Percentiles rank a stretch among this genome's conserved stretches.
phyloP scores from a whole-genome alignment of 441 rosid species.

The Erysimum cheiri region DNA sequence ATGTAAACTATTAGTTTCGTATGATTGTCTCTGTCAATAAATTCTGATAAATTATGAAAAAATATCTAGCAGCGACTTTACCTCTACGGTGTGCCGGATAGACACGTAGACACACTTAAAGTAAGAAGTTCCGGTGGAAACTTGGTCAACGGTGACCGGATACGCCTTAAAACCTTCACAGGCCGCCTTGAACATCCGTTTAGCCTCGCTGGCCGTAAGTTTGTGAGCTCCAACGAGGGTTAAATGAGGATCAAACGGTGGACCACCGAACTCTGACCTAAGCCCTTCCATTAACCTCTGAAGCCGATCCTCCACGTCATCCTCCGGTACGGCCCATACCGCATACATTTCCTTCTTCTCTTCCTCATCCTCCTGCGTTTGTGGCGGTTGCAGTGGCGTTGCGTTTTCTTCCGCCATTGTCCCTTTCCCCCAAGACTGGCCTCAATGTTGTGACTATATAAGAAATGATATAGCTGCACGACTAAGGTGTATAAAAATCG shows the following conservation, averaged over 20 bases:
- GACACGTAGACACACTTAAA: constrained; percentile 73
- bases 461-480: not conserved
- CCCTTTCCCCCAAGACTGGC: not conserved
- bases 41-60: not conserved
- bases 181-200: constrained; percentile 59
- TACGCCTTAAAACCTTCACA: constrained; percentile 66
- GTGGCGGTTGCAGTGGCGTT: constrained; percentile 32
- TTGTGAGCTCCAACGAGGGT: constrained; percentile 73
- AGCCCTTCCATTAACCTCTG: constrained; percentile 66
- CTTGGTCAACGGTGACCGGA: constrained; percentile 57
- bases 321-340: constrained; percentile 78
- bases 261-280: constrained; percentile 79
- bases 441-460: too few relatives aligned
- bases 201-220: constrained; percentile 65
- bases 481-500: not conserved
- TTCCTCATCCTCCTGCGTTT: constrained; percentile 27
- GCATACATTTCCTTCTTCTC: constrained; percentile 55
- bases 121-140: constrained; percentile 66
- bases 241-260: constrained; percentile 73
- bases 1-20: not conserved
- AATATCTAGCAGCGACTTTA: constrained; percentile 17
- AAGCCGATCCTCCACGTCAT: constrained; percentile 53
- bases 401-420: constrained; percentile 32
- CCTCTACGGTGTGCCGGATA: constrained; percentile 68
- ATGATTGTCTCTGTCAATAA: not conserved